phyloP scores from a whole-genome alignment of 257 asterid genomes.

The Primulina tabacum region DNA sequence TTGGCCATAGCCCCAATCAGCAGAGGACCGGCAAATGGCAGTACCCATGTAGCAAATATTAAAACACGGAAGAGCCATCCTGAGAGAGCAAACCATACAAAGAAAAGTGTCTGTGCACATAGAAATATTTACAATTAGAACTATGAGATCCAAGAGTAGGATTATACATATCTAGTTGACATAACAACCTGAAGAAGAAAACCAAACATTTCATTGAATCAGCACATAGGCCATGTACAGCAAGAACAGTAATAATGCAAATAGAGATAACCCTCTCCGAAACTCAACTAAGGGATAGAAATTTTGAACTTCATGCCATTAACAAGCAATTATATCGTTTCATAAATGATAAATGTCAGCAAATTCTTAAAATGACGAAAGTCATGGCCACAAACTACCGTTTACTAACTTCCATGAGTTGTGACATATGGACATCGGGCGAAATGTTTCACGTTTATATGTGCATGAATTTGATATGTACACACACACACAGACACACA shows the following conservation, averaged over 20 bases:
- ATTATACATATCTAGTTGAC: constrained; percentile 18
- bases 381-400: neutral
- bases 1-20: constrained; percentile 78
- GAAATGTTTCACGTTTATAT: no score
- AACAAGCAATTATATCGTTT: neutral
- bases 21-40: constrained; percentile 98
- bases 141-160: constrained; percentile 5
- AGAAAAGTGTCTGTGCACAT: constrained; percentile 75
- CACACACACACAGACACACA: no score
- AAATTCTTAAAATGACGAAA: neutral
- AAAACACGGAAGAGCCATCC: constrained; percentile 92
- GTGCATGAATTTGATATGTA: neutral
- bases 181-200: constrained; percentile 8
- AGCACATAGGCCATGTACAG: constrained; percentile 12
- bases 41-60: constrained; percentile 77
- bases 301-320: neutral
- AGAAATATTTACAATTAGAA: constrained; percentile 22
- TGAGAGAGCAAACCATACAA: constrained; percentile 95
- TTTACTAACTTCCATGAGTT: constrained; percentile 7
- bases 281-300: constrained; percentile 19
- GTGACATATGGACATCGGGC: neutral
- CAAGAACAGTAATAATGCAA: constrained; percentile 8
- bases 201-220: constrained; percentile 6
- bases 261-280: neutral
- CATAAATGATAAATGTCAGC: neutral